phyloP scores from a whole-genome alignment of 768 basidiomycete genomes.

The Podaxis mareebaensis region DNA sequence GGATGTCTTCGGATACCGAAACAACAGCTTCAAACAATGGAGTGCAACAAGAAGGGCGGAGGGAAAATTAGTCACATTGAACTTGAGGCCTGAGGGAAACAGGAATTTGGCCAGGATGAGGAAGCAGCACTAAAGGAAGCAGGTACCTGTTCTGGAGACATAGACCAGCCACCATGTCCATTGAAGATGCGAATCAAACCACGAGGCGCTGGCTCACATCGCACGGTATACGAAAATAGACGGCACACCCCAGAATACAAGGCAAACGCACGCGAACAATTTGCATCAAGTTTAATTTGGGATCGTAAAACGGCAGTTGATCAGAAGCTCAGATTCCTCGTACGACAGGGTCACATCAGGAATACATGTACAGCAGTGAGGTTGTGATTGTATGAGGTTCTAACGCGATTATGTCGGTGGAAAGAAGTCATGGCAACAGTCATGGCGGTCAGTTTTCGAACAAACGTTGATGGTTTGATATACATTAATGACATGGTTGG shows the following conservation, averaged over 20 bases:
- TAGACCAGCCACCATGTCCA: neutral
- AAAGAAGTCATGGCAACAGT: conserved; percentile 1
- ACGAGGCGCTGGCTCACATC: neutral
- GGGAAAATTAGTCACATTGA: neutral
- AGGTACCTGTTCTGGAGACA: neutral
- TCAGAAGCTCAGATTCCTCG: neutral
- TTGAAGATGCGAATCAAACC: conserved; percentile 1
- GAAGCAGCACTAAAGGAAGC: neutral
- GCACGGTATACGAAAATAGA: neutral
- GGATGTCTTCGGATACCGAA: neutral
- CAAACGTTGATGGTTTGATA: conserved; percentile 1
- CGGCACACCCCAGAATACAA: neutral
- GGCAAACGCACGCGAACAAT: neutral
- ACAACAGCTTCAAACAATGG: neutral
- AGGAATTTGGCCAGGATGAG: neutral
- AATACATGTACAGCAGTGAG: neutral
- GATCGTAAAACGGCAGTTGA: neutral
- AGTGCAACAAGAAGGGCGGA: neutral
- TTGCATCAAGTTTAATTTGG: neutral
- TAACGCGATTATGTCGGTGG: neutral
- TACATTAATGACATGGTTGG: neutral
- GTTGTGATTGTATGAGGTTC: neutral
- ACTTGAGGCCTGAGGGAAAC: neutral
- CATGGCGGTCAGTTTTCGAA: neutral
- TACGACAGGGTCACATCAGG: conserved; percentile 1